Conservation (phyloP, 345 rosid genomes). For the Lagerstroemia speciosa region DNA sequence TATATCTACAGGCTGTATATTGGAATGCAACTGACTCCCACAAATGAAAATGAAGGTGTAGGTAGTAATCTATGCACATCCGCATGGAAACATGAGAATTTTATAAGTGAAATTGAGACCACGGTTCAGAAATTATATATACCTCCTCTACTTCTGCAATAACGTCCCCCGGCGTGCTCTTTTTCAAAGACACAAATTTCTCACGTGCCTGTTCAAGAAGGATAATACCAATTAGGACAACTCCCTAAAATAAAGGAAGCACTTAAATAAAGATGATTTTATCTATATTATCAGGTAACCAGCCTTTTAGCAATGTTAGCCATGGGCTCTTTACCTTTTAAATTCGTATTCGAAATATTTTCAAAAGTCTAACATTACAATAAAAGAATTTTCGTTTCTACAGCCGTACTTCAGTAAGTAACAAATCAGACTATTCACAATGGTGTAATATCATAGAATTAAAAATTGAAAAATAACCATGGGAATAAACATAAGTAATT, state of each 20-base stretch:
- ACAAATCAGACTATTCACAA: no score
- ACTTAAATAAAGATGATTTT: neutral
- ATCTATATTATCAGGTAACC: neutral
- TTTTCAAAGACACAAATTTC: constrained; percentile 75
- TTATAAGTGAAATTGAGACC: neutral
- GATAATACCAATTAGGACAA: neutral
- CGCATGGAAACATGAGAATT: neutral
- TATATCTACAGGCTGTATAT: neutral
- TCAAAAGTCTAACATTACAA: neutral
- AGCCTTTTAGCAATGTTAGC: neutral
- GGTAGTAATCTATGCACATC: neutral
- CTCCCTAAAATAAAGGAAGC: neutral
- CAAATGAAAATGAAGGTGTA: neutral
- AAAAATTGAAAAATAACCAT: no score
- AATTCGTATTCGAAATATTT: no score
- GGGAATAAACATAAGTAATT: no score
- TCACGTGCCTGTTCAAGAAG: constrained; percentile 57
- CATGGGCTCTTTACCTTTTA: neutral
- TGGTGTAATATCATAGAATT: no score
- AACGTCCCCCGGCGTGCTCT: constrained; percentile 58
- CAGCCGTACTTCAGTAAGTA: no score
- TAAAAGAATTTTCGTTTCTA: no score
- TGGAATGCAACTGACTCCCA: neutral
- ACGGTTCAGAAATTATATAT: constrained; percentile 6
- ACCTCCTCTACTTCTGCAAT: constrained; percentile 87